A percentile compares a stretch with the other conserved stretches of the same genome.
Evolutionary conservation across 768 basidiomycete genomes (phyloP).

Genomic region (Rhodotorula babjevae): DNA sequence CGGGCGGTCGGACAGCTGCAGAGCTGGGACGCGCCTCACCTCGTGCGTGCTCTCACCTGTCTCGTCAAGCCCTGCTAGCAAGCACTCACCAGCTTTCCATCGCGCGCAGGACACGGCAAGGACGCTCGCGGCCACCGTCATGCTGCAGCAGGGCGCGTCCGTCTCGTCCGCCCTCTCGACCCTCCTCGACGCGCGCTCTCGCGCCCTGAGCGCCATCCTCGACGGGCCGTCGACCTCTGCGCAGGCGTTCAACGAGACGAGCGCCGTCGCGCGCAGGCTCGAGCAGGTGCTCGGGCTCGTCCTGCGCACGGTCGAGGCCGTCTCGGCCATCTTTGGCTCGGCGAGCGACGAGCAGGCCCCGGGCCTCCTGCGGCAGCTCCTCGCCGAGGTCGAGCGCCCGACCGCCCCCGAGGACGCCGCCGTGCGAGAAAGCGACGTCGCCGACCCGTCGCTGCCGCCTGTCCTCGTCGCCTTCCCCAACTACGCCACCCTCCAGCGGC

Average conservation of each 20-base stretch:
- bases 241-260: neutral
- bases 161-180: slow-evolving; percentile 10
- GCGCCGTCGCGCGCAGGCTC: neutral
- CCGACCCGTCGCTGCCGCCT: slow-evolving; percentile 7
- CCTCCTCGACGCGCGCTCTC: slow-evolving; percentile 25
- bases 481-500: slow-evolving; percentile 34
- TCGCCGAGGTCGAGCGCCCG: slow-evolving; percentile 22
- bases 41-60: neutral
- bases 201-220: slow-evolving; percentile 24
- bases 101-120: slow-evolving; percentile 16
- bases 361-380: slow-evolving; percentile 19
- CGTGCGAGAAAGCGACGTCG: neutral
- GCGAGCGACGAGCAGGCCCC: neutral
- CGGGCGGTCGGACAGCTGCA: slow-evolving; percentile 17
- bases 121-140: slow-evolving; percentile 27
- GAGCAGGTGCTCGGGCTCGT: slow-evolving; percentile 23
- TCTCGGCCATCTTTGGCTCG: slow-evolving; percentile 10
- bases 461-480: slow-evolving; percentile 39
- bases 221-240: slow-evolving; percentile 3
- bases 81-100: neutral
- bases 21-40: neutral
- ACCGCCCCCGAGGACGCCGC: neutral
- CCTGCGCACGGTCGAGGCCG: slow-evolving; percentile 27
- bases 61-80: too few species aligned
- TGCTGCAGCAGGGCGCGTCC: slow-evolving; percentile 32